phyloP scores from a whole-genome alignment of 202 grass and related monocot genomes.

The Brachypodium distachyon region DNA sequence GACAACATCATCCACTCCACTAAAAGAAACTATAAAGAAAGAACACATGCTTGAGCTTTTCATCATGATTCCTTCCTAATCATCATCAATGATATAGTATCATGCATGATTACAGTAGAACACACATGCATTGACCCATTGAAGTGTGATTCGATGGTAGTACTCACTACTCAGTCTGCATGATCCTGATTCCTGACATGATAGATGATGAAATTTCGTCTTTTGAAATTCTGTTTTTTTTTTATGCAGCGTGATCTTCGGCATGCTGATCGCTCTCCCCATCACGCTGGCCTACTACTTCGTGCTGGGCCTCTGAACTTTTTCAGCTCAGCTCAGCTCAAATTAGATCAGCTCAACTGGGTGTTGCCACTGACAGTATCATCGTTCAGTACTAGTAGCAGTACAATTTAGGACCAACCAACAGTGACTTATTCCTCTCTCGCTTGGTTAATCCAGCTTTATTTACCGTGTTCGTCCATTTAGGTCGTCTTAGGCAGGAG shows the following conservation, averaged over 20 bases:
- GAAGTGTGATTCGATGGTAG: no score
- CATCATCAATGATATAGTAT: no score
- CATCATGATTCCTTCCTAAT: constrained; percentile 16
- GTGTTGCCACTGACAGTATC: constrained; percentile 8
- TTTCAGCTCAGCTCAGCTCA: no score
- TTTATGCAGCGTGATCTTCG: constrained; percentile 64
- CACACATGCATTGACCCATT: background rate
- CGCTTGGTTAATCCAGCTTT: background rate
- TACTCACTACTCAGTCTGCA: no score
- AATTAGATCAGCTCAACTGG: background rate
- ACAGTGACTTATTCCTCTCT: background rate
- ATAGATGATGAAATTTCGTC: background rate
- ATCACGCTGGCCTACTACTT: constrained; percentile 69
- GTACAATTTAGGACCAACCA: background rate
- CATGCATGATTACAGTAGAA: background rate
- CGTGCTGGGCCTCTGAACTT: constrained; percentile 50
- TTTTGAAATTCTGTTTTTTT: no score
- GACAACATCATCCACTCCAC: background rate
- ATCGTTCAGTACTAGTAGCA: background rate
- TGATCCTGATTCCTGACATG: background rate
- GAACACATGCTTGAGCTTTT: background rate
- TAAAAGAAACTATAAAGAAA: no score
- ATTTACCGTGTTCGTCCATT: no score
- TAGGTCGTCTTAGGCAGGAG: background rate
- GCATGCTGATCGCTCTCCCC: constrained; percentile 70